Conservation (phyloP, 257 asterid species). For the Catharanthus roseus region DNA sequence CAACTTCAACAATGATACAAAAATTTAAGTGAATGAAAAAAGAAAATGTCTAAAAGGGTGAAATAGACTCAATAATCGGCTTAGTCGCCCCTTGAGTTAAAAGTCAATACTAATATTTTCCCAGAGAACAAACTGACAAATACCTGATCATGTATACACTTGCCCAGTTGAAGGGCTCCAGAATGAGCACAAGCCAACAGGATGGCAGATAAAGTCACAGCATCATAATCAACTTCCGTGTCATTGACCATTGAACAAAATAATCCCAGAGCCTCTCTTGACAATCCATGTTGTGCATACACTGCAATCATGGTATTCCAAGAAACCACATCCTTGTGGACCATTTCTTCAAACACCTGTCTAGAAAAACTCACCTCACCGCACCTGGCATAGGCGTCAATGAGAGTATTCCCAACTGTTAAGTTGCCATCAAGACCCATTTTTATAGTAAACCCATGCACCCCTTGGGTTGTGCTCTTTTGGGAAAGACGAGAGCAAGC, state of each 20-base stretch:
- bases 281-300: slow-evolving; percentile 64
- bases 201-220: slow-evolving; percentile 63
- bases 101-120: not conserved
- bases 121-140: not conserved
- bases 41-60: not conserved
- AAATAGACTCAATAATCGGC: not conserved
- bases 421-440: slow-evolving; percentile 50
- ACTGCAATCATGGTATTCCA: slow-evolving; percentile 91
- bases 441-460: slow-evolving; percentile 68
- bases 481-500: slow-evolving; percentile 77
- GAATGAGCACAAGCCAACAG: slow-evolving; percentile 85
- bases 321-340: slow-evolving; percentile 56
- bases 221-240: slow-evolving; percentile 43
- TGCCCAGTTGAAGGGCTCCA: slow-evolving; percentile 74
- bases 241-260: slow-evolving; percentile 44
- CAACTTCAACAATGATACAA: slow-evolving; percentile 6
- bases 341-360: slow-evolving; percentile 65
- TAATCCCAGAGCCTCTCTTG: slow-evolving; percentile 52
- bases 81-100: not conserved
- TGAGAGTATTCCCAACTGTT: slow-evolving; percentile 69
- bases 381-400: slow-evolving; percentile 82
- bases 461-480: slow-evolving; percentile 44
- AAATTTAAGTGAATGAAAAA: not conserved
- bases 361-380: slow-evolving; percentile 62
- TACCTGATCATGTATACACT: slow-evolving; percentile 74